Evolutionary conservation across 192 early-diverging fungal genomes (phyloP), one percentile per base, ranked within the genome.

Genomic region (Gaertneriomyces semiglobifer): DNA sequence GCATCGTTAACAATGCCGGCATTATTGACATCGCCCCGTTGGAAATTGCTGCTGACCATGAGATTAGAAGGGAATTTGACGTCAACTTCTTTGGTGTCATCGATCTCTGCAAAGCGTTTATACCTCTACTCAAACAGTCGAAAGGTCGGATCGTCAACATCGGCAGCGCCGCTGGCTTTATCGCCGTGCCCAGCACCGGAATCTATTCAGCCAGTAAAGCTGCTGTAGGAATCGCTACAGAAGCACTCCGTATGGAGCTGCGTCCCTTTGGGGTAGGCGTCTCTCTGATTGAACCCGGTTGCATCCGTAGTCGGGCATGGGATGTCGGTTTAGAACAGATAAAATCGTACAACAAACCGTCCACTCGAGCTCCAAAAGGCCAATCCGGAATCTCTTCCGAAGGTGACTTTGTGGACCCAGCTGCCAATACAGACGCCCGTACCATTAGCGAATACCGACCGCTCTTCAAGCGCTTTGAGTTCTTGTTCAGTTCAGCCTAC

Each of bases 81-180:
- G 75, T 77, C 43, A 82, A 82, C 60, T 70, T 74, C 18, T 71
- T 75, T 18, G 77, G 75, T 4, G 71, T 76, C n/a, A 61, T 79
- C 25, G 63, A 65, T 11, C 66, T 82, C 20, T 69, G 65, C 7
- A 60, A 70, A 60, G 68, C 69, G 0, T 77, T 82, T 53, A 39
- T 82, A 59, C 76, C 76, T 1, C 40, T 75, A n/a, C 61, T 82
- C 19, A 55, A 55, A 53, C 11, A 40, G 65, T 43, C 52, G 44
- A 59, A 60, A 25, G 80, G 80, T 12, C 64, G 80, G 6, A 63
- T 82, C 53, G 58, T 82, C 18, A 82, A 82, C 65, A 68, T 82
- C 12, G 77, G 74, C 25, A 70, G 66, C 16, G 62, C 63, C 1
- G 68, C 71, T 19, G 62, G 73, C 20, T 58, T 82, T 45, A 70